Conservation (phyloP, 2,329 filamentous ascomycete species). For the Trichoderma sp. region DNA sequence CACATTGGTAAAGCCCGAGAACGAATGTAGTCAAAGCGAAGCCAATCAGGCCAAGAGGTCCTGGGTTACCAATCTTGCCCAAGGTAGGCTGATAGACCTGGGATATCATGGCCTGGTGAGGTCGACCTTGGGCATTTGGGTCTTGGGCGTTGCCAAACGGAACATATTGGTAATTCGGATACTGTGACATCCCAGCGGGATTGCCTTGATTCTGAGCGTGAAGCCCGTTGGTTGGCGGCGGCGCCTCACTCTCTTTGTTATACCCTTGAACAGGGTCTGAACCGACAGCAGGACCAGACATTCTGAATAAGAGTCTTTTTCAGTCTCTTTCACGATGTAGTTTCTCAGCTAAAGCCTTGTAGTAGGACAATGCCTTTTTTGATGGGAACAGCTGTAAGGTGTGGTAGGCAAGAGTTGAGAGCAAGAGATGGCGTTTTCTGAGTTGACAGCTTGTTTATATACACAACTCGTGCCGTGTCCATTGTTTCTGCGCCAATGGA, state of each 20-base stretch:
- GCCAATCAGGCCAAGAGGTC: conserved; percentile 60
- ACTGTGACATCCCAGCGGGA: conserved; percentile 10
- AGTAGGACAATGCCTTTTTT: background rate
- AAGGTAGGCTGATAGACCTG: conserved; percentile 40
- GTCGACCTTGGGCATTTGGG: conserved; percentile 25
- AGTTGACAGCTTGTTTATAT: conserved; percentile 12
- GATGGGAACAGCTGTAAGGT: background rate
- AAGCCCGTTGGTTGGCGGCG: conserved; percentile 16
- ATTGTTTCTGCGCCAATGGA: background rate
- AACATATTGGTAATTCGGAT: background rate
- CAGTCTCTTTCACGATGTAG: background rate
- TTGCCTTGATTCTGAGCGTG: background rate
- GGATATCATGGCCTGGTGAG: conserved; percentile 40
- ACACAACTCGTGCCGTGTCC: background rate
- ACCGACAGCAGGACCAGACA: conserved; percentile 22
- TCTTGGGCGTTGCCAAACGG: conserved; percentile 2
- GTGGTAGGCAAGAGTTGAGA: background rate
- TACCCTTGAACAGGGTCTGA: conserved; percentile 15
- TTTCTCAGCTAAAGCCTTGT: background rate
- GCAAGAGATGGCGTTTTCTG: background rate
- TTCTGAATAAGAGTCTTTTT: background rate
- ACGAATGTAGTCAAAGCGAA: conserved; percentile 68
- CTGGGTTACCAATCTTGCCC: conserved; percentile 59
- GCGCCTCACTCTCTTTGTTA: conserved; percentile 7
- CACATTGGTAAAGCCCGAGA: conserved; percentile 51